Evolutionary conservation across 371 early-diverging fungal species (phyloP).

Genomic region (Catenaria anguillulae): DNA sequence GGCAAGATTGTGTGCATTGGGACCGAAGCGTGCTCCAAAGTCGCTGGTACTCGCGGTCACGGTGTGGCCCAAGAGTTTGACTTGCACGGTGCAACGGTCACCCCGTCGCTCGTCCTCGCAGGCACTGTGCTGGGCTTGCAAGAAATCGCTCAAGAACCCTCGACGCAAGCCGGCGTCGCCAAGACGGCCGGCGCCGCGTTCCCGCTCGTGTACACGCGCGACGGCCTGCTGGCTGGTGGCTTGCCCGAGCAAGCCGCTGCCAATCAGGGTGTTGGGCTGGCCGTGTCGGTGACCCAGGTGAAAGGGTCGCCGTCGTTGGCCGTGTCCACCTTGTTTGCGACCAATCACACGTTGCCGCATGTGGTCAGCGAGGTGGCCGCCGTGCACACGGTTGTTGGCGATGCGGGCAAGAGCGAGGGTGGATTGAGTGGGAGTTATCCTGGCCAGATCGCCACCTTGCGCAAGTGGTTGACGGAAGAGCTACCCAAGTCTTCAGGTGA

Average conservation of each 20-base stretch:
- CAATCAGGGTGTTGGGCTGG: slow-evolving; percentile 41
- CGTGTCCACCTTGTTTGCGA: slow-evolving; percentile 38
- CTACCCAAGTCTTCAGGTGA: not conserved
- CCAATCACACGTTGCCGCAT: slow-evolving; percentile 6
- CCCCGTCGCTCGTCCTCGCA: slow-evolving; percentile 35
- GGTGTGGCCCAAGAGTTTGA: slow-evolving; percentile 24
- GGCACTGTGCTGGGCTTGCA: slow-evolving; percentile 35
- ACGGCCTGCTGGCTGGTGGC: slow-evolving; percentile 42
- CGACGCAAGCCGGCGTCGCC: slow-evolving; percentile 35
- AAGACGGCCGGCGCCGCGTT: slow-evolving; percentile 3
- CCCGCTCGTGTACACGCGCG: slow-evolving; percentile 24
- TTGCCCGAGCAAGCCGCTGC: slow-evolving; percentile 40
- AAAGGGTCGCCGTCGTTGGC: slow-evolving; percentile 23
- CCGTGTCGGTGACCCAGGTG: slow-evolving; percentile 32
- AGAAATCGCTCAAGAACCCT: slow-evolving; percentile 38
- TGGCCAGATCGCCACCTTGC: slow-evolving; percentile 43
- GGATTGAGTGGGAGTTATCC: slow-evolving; percentile 38
- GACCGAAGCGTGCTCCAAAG: slow-evolving; percentile 19
- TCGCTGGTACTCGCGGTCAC: slow-evolving; percentile 13
- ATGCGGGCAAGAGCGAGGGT: slow-evolving; percentile 5
- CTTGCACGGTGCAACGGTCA: slow-evolving; percentile 25
- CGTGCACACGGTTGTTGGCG: slow-evolving; percentile 14
- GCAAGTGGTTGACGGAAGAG: slow-evolving; percentile 21
- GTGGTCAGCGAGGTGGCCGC: not conserved
- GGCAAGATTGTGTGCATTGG: slow-evolving; percentile 39